phyloP scores from a whole-genome alignment of 495 filamentous ascomycete species.

The Bryoglossum gracile region DNA sequence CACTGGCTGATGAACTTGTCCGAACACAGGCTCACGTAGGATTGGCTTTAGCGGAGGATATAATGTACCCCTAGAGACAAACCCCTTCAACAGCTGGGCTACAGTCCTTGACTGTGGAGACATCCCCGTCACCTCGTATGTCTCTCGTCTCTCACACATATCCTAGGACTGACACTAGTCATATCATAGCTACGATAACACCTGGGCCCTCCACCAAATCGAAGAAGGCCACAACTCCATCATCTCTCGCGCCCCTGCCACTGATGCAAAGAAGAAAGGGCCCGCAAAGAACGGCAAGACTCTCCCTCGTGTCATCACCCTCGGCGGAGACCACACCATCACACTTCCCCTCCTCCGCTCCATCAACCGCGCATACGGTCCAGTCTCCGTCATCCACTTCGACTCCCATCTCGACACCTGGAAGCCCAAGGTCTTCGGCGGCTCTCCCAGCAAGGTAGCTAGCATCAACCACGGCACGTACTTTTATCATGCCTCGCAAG shows the following conservation, averaged over 20 bases:
- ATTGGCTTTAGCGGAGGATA: constrained; percentile 32
- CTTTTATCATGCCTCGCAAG: constrained; percentile 66
- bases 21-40: constrained; percentile 24
- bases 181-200: constrained; percentile 50
- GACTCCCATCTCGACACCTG: constrained; percentile 56
- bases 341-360: constrained; percentile 55
- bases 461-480: constrained; percentile 73
- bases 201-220: constrained; percentile 66
- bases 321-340: constrained; percentile 63
- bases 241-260: constrained; percentile 42
- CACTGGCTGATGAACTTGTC: constrained; percentile 22
- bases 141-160: not conserved
- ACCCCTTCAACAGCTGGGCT: constrained; percentile 59
- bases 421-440: constrained; percentile 56
- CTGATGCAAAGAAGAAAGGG: constrained; percentile 38
- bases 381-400: constrained; percentile 60
- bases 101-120: constrained; percentile 71
- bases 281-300: constrained; percentile 46
- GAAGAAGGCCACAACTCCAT: constrained; percentile 54
- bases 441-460: constrained; percentile 56
- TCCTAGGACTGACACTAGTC: constrained; percentile 2
- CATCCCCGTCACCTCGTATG: constrained; percentile 58
- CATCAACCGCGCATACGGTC: constrained; percentile 57
- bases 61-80: constrained; percentile 41
- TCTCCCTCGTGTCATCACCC: constrained; percentile 52